phyloP scores from a whole-genome alignment of 2,329 filamentous ascomycete genomes.

The Penicillium oxalicum region DNA sequence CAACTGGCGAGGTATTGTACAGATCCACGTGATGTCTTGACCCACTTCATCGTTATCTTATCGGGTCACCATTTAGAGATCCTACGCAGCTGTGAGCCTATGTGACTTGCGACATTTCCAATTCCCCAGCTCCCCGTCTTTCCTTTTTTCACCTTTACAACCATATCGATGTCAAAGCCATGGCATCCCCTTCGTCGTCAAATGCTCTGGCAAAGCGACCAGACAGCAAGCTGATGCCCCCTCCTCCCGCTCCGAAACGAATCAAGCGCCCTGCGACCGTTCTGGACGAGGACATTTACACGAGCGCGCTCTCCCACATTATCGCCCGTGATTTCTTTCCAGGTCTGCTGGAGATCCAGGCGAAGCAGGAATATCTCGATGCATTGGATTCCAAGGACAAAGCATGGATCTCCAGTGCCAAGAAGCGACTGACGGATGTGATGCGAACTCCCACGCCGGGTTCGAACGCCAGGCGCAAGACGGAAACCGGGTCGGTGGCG shows the following conservation, averaged over 20 bases:
- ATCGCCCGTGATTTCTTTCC: conserved; percentile 97
- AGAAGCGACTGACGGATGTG: conserved; percentile 63
- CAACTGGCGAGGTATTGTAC: too few species aligned
- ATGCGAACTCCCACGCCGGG: conserved; percentile 78
- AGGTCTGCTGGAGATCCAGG: conserved; percentile 75
- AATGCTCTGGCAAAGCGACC: conserved; percentile 34
- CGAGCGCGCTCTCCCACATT: conserved; percentile 82
- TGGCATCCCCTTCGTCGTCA: conserved; percentile 21
- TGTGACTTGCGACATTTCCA: too few species aligned
- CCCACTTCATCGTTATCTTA: too few species aligned
- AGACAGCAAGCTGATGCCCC: conserved; percentile 68
- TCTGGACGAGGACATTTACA: conserved; percentile 91
- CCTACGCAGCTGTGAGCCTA: too few species aligned
- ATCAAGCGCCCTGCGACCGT: conserved; percentile 86
- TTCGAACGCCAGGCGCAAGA: conserved; percentile 14
- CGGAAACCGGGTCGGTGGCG: conserved; percentile 15
- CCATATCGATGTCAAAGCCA: conserved; percentile 9
- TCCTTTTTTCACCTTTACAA: conserved; percentile 3
- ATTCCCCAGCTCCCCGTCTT: too few species aligned
- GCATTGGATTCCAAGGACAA: conserved; percentile 80
- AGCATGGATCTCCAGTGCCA: conserved; percentile 79
- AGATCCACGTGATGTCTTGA: too few species aligned
- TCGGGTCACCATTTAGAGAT: too few species aligned
- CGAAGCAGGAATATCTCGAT: conserved; percentile 86
- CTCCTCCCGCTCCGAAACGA: conserved; percentile 75